These are phyloP conservation scores for Gossypium raimondii DNA, from an alignment of 345 rosid species.

Conservation along the genomic window DNA sequence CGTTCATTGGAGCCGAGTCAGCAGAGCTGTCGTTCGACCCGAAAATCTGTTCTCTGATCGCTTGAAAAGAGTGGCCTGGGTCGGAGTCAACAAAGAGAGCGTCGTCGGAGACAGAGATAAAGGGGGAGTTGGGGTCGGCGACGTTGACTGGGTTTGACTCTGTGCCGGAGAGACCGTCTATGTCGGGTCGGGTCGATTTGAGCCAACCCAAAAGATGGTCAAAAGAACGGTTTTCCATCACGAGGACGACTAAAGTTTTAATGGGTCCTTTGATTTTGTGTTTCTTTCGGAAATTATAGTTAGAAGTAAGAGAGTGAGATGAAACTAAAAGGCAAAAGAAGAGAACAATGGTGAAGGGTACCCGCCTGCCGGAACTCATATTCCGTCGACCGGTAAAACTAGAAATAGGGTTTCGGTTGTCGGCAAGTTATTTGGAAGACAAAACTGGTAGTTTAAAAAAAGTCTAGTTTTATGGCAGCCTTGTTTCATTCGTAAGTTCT, in stretches of 20 bases:
- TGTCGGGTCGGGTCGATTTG: slow-evolving; percentile 76
- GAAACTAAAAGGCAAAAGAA: slow-evolving; percentile 52
- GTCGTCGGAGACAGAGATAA: slow-evolving; percentile 63
- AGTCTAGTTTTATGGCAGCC: neutral
- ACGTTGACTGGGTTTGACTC: slow-evolving; percentile 62
- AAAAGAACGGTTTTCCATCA: slow-evolving; percentile 41
- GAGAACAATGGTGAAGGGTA: slow-evolving; percentile 21
- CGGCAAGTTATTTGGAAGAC: neutral
- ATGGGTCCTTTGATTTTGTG: slow-evolving; percentile 78
- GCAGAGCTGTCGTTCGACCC: slow-evolving; percentile 56
- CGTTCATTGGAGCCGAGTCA: slow-evolving; percentile 72
- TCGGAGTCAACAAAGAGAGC: slow-evolving; percentile 84
- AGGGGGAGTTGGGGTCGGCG: slow-evolving; percentile 52
- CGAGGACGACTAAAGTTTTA: slow-evolving; percentile 81
- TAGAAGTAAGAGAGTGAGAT: slow-evolving; percentile 44
- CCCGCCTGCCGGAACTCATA: slow-evolving; percentile 55
- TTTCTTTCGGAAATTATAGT: slow-evolving; percentile 21
- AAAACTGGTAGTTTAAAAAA: neutral
- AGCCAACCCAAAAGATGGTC: slow-evolving; percentile 62
- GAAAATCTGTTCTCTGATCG: slow-evolving; percentile 92
- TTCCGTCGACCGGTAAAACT: slow-evolving; percentile 19
- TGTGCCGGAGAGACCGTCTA: slow-evolving; percentile 72
- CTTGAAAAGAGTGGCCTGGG: slow-evolving; percentile 98
- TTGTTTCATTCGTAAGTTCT: no score
- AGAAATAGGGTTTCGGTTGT: neutral